These are phyloP conservation scores for Xylaria bambusicola DNA, from an alignment of 495 filamentous ascomycete genomes.

Conservation along the genomic window DNA sequence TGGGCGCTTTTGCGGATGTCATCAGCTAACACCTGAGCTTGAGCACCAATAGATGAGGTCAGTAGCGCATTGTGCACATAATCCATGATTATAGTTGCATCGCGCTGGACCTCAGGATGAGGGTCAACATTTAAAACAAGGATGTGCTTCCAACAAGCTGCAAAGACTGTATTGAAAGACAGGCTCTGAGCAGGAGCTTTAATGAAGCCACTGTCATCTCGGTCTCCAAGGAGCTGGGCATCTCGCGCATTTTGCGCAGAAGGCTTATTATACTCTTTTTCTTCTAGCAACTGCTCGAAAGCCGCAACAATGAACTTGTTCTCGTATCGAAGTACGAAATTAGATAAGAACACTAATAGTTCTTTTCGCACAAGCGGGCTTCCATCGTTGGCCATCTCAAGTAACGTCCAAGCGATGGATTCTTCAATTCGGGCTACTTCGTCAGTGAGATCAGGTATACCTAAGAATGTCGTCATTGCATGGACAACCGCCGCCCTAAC, in stretches of 20 bases:
- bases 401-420: slow-evolving; percentile 76
- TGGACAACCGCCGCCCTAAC: slow-evolving; percentile 92
- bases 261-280: slow-evolving; percentile 65
- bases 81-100: slow-evolving; percentile 79
- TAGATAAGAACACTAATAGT: slow-evolving; percentile 88
- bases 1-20: slow-evolving; percentile 67
- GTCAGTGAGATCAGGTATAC: slow-evolving; percentile 88
- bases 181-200: slow-evolving; percentile 55
- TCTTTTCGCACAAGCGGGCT: slow-evolving; percentile 92
- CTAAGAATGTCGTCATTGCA: slow-evolving; percentile 89
- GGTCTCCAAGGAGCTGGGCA: slow-evolving; percentile 49
- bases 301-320: slow-evolving; percentile 89
- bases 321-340: slow-evolving; percentile 87
- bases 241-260: slow-evolving; percentile 57
- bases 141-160: slow-evolving; percentile 90
- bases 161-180: slow-evolving; percentile 84
- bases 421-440: slow-evolving; percentile 91
- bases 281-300: slow-evolving; percentile 86
- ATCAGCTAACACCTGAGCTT: slow-evolving; percentile 72
- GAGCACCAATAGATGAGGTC: slow-evolving; percentile 69
- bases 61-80: slow-evolving; percentile 76
- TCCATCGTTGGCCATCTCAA: slow-evolving; percentile 87
- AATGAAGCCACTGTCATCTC: slow-evolving; percentile 52
- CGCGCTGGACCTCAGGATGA: slow-evolving; percentile 87
- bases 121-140: slow-evolving; percentile 90